Conservation (phyloP, 108 stramenopile species). For the Chaetoceros tenuissimus region DNA sequence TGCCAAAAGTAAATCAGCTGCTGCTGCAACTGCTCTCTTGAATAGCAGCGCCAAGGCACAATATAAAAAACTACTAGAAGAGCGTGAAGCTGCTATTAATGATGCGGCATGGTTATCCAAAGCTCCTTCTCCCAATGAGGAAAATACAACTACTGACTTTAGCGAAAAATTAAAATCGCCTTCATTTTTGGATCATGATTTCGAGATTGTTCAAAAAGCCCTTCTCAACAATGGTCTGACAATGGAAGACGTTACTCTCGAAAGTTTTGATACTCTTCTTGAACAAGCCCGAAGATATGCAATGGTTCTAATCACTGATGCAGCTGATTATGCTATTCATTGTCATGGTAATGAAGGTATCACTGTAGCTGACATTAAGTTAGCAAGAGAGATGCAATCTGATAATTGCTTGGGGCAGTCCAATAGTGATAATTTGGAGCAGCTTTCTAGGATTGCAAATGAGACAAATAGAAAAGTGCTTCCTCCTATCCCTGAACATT, state of each 20-base stretch:
- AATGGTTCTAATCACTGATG: slow-evolving; percentile 58
- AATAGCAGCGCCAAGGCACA: neutral
- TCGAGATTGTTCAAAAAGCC: slow-evolving; percentile 48
- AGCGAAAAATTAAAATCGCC: neutral
- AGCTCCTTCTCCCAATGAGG: neutral
- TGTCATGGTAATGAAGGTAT: slow-evolving; percentile 40
- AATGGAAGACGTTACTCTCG: slow-evolving; percentile 52
- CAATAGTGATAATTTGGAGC: slow-evolving; percentile 8
- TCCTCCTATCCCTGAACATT: slow-evolving; percentile 63
- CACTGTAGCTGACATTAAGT: slow-evolving; percentile 19
- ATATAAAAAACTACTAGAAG: neutral
- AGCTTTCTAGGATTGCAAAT: slow-evolving; percentile 48
- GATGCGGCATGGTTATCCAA: neutral
- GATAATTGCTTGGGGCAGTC: slow-evolving; percentile 29
- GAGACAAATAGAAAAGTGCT: slow-evolving; percentile 57
- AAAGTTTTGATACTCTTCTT: slow-evolving; percentile 60
- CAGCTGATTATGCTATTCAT: slow-evolving; percentile 64
- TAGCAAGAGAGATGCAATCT: slow-evolving; percentile 50
- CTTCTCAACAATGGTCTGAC: slow-evolving; percentile 43
- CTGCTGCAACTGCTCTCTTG: neutral
- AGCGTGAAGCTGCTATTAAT: neutral
- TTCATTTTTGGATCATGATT: slow-evolving; percentile 47
- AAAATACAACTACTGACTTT: neutral
- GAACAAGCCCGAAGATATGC: slow-evolving; percentile 77
- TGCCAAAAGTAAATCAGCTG: neutral